phyloP scores from a whole-genome alignment of 2,329 filamentous ascomycete species.

The Keithomyces neogunnii region DNA sequence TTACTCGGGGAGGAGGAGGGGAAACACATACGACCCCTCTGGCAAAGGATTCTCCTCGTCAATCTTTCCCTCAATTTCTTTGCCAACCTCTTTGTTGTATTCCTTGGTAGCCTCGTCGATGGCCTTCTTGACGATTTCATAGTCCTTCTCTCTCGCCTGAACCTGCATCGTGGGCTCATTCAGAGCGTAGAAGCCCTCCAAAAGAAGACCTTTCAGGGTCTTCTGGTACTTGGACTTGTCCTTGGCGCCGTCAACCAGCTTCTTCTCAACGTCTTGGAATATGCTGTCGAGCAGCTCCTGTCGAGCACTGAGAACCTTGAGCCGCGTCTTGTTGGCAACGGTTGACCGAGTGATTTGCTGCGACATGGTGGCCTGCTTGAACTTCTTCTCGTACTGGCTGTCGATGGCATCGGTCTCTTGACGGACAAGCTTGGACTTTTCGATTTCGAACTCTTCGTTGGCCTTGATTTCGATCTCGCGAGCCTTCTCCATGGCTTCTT shows the following conservation, averaged over 20 bases:
- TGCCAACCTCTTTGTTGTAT: constrained; percentile 71
- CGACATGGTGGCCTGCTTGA: constrained; percentile 96
- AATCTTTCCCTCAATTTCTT: constrained; percentile 60
- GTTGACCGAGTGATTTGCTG: constrained; percentile 98
- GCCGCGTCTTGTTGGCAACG: constrained; percentile 88
- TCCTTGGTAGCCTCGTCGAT: constrained; percentile 68
- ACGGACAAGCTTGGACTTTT: constrained; percentile 97
- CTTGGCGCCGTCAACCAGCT: constrained; percentile 56
- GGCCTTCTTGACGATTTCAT: constrained; percentile 66
- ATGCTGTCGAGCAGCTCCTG: constrained; percentile 87
- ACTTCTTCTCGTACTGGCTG: constrained; percentile 91
- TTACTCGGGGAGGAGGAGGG: background rate
- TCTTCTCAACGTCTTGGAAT: constrained; percentile 71
- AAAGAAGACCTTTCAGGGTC: constrained; percentile 69
- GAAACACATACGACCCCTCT: constrained; percentile 65
- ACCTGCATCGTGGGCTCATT: constrained; percentile 70
- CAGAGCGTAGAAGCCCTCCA: constrained; percentile 86
- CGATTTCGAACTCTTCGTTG: constrained; percentile 97
- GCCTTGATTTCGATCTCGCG: constrained; percentile 97
- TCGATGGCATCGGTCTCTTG: constrained; percentile 93
- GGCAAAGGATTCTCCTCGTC: constrained; percentile 74
- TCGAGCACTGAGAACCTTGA: constrained; percentile 77
- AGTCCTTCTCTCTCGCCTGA: constrained; percentile 72
- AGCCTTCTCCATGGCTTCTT: constrained; percentile 95
- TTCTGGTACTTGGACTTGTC: constrained; percentile 68